Conservation (phyloP, 2,329 filamentous ascomycete species). For the Fusarium globosum region DNA sequence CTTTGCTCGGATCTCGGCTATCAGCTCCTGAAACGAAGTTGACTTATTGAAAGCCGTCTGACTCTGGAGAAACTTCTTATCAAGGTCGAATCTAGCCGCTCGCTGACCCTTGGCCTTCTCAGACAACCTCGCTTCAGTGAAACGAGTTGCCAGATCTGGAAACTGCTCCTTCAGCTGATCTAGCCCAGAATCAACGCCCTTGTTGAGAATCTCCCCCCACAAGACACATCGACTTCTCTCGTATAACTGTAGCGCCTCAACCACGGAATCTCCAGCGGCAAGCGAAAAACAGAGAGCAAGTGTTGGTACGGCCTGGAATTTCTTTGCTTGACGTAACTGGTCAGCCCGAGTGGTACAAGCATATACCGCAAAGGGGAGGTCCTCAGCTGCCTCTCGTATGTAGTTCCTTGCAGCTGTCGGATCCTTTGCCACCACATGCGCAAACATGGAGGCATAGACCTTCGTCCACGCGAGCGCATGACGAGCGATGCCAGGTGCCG, state of each 20-base stretch:
- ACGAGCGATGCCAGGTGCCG: neutral
- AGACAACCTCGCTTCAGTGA: neutral
- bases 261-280: neutral
- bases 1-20: neutral
- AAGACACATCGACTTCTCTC: neutral
- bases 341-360: neutral
- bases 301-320: neutral
- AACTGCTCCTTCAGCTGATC: neutral
- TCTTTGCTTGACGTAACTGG: neutral
- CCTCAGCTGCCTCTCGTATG: neutral
- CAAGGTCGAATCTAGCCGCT: rapidly evolving
- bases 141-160: neutral
- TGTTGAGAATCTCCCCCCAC: neutral
- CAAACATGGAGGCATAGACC: neutral
- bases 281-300: neutral
- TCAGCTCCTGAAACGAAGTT: neutral
- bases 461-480: neutral
- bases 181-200: neutral
- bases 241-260: neutral
- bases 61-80: neutral
- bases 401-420: neutral
- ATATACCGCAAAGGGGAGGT: neutral
- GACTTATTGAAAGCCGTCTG: neutral
- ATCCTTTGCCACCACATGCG: neutral
- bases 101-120: neutral